Base-by-base conservation (phyloP, 106 monocot species). In the Alisma plantagoaquatica region DNA sequence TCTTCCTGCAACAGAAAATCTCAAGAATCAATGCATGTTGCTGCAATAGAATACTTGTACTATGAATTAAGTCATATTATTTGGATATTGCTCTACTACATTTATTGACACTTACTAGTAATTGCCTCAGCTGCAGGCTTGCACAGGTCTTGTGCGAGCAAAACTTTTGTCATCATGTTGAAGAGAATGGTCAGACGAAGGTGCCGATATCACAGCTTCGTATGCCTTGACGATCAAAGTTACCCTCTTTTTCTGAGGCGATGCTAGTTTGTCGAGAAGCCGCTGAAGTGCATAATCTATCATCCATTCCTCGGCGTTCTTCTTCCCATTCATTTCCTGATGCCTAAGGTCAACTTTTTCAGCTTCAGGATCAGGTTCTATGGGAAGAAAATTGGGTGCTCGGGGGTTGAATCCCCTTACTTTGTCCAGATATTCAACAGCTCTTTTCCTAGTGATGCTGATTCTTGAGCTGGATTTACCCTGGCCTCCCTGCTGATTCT, bases 301-400 rank as follows among this genome's bases (percentile, higher is more conserved):
- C 90, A 90, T 74, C 73, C 79, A 90, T 51, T 90, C 90, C 47
- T 80, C 83, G 0, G 83, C 59, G 43, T 63, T 84, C 66, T 65
- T 90, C 28, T 80, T 71, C 7, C 60, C 90, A 22, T 90, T 80
- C 66, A 69, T 56, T 68, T 35, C 49, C 42, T 80, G 79, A 27
- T 90, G 80, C 62, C 68, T 77, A 23, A 90, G 77, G 63, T 83
- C 79, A 14, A 90, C 83, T 54, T 61, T 80, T 31, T 90, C 90
- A 38, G 56, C 71, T 35, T 83, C 77, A 25, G 77, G 83, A 25
- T 90, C 79, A 32, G 74, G 73, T 53, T 80, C 66, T 6, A 58
- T 14, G 1, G 73, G 65, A 21, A 90, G 83, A 49, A 90, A 77
- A 10, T 46, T 50, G 0, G 83, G 90, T 20, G 43, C 46, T 41